Conservation (phyloP, 129 eudicot species). For the Apium graveolens region DNA sequence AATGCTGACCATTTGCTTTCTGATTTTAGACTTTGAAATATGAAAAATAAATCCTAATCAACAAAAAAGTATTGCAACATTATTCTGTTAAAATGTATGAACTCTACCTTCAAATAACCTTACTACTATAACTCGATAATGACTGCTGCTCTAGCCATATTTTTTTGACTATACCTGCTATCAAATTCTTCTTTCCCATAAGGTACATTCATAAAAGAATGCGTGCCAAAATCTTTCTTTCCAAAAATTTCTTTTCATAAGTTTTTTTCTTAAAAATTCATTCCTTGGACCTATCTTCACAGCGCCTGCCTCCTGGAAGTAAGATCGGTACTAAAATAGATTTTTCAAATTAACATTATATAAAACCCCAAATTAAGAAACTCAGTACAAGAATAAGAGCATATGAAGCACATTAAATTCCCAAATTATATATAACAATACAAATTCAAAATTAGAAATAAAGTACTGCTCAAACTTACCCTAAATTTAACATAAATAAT, state of each 20-base stretch:
- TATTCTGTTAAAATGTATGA: background rate
- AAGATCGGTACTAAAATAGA: too few species aligned
- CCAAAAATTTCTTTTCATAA: constrained; percentile 4
- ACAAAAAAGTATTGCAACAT: background rate
- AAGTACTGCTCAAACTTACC: too few species aligned
- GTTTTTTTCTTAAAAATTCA: constrained; percentile 3
- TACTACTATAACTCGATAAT: constrained; percentile 15
- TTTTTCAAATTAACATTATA: too few species aligned
- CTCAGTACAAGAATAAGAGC: too few species aligned
- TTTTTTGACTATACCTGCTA: constrained; percentile 9
- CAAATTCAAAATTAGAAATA: too few species aligned
- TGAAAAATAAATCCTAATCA: background rate
- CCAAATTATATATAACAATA: too few species aligned
- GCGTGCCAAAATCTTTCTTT: constrained; percentile 22
- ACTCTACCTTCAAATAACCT: constrained; percentile 11
- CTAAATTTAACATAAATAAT: too few species aligned
- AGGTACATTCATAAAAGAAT: constrained; percentile 22
- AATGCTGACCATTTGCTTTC: constrained; percentile 30
- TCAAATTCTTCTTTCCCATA: constrained; percentile 21
- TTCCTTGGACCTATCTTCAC: too few species aligned
- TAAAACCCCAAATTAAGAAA: too few species aligned
- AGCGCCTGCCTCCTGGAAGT: too few species aligned
- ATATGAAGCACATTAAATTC: too few species aligned
- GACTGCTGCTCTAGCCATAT: constrained; percentile 20
- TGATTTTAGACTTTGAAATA: constrained; percentile 32